These are phyloP conservation scores for Avena insularis DNA, from an alignment of 176 grass and related monocot species.

Conservation along the genomic window DNA sequence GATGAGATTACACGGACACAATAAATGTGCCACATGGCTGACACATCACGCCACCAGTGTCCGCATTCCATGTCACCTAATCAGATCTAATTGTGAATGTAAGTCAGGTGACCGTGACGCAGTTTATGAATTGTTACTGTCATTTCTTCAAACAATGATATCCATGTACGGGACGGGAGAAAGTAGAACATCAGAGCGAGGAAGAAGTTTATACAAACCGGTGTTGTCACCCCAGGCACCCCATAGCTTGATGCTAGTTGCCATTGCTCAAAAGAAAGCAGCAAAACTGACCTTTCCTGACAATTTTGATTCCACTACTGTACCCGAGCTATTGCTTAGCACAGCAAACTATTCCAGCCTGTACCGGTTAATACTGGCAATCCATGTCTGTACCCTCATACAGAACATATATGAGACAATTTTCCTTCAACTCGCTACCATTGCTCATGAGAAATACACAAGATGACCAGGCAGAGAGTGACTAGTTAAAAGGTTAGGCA, in stretches of 20 bases:
- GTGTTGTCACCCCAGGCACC: no score
- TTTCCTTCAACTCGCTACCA: background rate
- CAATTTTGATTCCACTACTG: background rate
- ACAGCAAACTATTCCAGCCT: background rate
- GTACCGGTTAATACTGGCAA: no score
- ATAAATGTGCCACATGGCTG: no score
- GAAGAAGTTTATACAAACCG: background rate
- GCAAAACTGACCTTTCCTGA: background rate
- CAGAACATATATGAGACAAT: background rate
- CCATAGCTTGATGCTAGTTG: background rate
- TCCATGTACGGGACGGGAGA: background rate
- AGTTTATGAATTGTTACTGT: background rate
- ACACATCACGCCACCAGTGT: no score
- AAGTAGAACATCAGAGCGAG: background rate
- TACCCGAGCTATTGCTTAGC: background rate
- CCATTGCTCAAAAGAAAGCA: background rate
- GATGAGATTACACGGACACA: no score
- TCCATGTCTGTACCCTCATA: background rate
- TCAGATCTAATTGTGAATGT: no score
- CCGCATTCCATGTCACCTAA: no score
- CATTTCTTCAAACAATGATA: background rate
- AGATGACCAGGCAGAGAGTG: background rate
- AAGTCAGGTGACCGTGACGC: background rate
- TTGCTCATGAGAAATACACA: background rate
- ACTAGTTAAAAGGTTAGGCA: background rate